Evolutionary conservation across 768 basidiomycete species (phyloP).

Genomic region (Termitomyces sp.): DNA sequence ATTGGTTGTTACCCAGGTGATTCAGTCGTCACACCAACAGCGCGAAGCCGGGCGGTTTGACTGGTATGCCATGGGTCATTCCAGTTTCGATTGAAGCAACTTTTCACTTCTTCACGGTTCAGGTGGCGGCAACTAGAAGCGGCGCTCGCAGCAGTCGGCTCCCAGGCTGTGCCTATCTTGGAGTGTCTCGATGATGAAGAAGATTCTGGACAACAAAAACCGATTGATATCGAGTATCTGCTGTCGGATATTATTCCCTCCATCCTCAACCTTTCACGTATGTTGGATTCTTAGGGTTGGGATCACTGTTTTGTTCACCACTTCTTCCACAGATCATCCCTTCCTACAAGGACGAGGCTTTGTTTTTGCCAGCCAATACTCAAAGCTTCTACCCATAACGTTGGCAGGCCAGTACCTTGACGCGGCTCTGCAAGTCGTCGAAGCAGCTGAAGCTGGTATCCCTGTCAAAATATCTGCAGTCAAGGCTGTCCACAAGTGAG

Average conservation of each 20-base stretch:
- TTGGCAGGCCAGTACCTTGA: constrained; percentile 83
- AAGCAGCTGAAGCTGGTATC: constrained; percentile 62
- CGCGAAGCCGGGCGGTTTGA: constrained; percentile 49
- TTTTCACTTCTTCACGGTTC: background rate
- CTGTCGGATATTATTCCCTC: constrained; percentile 77
- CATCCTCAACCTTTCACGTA: constrained; percentile 67
- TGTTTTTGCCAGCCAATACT: constrained; percentile 89
- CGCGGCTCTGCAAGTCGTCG: constrained; percentile 82
- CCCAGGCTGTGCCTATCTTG: constrained; percentile 69
- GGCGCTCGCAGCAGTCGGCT: constrained; percentile 73
- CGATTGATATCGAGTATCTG: constrained; percentile 73
- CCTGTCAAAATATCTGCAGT: constrained; percentile 94
- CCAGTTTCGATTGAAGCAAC: background rate
- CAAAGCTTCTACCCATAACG: constrained; percentile 62
- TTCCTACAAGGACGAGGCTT: constrained; percentile 95
- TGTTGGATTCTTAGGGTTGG: constrained; percentile 15
- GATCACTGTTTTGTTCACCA: background rate
- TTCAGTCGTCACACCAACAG: constrained; percentile 49
- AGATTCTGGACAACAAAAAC: constrained; percentile 53
- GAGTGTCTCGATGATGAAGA: constrained; percentile 75
- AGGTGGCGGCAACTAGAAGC: constrained; percentile 96
- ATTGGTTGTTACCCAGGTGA: constrained; percentile 43
- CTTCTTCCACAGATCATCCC: constrained; percentile 54
- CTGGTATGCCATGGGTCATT: constrained; percentile 43
- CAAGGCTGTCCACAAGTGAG: constrained; percentile 88